Evolutionary conservation across 306 rosid genomes (phyloP).

Genomic region (Cicer chorassanicum): DNA sequence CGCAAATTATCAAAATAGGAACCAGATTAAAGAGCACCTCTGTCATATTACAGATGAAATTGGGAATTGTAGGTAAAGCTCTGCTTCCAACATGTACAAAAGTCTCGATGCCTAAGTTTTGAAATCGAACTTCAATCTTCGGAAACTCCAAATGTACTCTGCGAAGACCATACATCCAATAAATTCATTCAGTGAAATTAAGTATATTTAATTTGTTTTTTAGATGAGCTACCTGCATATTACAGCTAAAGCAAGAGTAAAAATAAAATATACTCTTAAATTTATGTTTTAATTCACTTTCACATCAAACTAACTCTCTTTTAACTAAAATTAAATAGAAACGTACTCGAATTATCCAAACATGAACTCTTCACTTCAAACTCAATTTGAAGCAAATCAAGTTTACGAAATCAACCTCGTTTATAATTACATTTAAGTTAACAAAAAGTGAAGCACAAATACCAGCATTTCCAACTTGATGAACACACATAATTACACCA

Average conservation of each 20-base stretch:
- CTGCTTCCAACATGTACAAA: conserved; percentile 94
- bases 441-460: not conserved
- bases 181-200: not conserved
- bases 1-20: not conserved
- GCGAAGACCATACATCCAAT: conserved; percentile 35
- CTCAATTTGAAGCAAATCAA: not conserved
- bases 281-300: too few relatives aligned
- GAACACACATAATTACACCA: not conserved
- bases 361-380: not conserved
- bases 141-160: conserved; percentile 89
- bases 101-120: conserved; percentile 76
- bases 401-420: not conserved
- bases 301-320: too few relatives aligned
- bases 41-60: conserved; percentile 78
- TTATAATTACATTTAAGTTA: too few relatives aligned
- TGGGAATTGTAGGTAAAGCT: conserved; percentile 95
- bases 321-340: too few relatives aligned
- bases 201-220: not conserved
- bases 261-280: not conserved
- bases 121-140: conserved; percentile 91
- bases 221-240: not conserved
- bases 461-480: not conserved
- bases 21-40: conserved; percentile 59
- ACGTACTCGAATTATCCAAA: not conserved
- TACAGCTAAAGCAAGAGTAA: conserved; percentile 26